Conservation (phyloP, 768 basidiomycete genomes). For the Amanita inopinata region DNA sequence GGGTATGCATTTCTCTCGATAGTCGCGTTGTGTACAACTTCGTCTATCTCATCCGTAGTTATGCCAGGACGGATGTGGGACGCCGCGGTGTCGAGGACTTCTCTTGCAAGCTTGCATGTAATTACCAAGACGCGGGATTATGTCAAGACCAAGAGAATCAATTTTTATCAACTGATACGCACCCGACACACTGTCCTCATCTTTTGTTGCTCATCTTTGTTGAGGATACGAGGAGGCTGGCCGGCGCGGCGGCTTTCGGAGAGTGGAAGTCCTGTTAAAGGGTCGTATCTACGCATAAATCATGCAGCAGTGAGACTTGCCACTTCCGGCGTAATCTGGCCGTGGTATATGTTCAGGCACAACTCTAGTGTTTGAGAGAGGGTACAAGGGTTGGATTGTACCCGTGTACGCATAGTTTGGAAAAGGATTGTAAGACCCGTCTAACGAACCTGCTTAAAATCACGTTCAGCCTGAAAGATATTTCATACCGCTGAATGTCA, state of each 20-base stretch:
- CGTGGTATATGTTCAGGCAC: slow-evolving; percentile 78
- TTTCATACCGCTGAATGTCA: slow-evolving; percentile 6
- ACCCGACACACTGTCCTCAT: slow-evolving; percentile 86
- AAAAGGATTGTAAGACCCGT: slow-evolving; percentile 76
- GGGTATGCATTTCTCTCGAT: slow-evolving; percentile 91
- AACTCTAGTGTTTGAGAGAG: slow-evolving; percentile 65
- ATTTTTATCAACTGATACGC: slow-evolving; percentile 20
- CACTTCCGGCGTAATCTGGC: slow-evolving; percentile 77
- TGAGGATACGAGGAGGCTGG: slow-evolving; percentile 57
- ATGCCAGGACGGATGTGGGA: slow-evolving; percentile 82
- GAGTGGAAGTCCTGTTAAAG: slow-evolving; percentile 41
- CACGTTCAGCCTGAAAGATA: background rate
- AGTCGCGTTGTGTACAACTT: slow-evolving; percentile 84
- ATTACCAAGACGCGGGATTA: background rate
- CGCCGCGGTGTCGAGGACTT: slow-evolving; percentile 91
- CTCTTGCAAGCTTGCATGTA: slow-evolving; percentile 59
- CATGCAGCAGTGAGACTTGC: slow-evolving; percentile 15
- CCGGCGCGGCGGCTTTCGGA: slow-evolving; percentile 50
- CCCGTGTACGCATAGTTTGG: slow-evolving; percentile 74
- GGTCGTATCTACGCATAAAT: background rate
- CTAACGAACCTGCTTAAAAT: slow-evolving; percentile 22
- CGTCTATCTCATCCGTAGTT: slow-evolving; percentile 93
- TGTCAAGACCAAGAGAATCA: background rate
- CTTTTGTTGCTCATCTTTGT: slow-evolving; percentile 70
- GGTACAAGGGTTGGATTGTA: slow-evolving; percentile 71